Evolutionary conservation across 2,329 filamentous ascomycete species (phyloP).

Genomic region (Alternaria sp.): DNA sequence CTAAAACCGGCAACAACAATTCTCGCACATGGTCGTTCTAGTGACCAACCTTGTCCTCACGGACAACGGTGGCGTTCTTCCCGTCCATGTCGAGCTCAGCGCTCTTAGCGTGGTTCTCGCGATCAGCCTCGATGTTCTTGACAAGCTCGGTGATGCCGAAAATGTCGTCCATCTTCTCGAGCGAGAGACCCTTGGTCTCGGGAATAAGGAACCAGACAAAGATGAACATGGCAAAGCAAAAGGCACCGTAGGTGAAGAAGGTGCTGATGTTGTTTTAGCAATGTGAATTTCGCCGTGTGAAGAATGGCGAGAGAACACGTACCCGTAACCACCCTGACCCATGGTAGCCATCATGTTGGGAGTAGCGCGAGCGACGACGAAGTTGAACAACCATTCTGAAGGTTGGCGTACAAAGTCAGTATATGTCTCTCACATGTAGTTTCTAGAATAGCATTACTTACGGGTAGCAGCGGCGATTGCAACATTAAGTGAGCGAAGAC

Average conservation of each 20-base stretch:
- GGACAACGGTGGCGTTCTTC: slow-evolving; percentile 32
- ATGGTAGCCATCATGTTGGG: slow-evolving; percentile 71
- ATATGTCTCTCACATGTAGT: not conserved
- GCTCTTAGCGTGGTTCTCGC: slow-evolving; percentile 34
- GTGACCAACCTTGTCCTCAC: slow-evolving; percentile 40
- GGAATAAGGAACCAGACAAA: slow-evolving; percentile 75
- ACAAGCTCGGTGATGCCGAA: slow-evolving; percentile 67
- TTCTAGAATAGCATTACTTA: not conserved
- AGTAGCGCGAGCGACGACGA: slow-evolving; percentile 72
- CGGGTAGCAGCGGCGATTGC: slow-evolving; percentile 66
- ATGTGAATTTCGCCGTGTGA: slow-evolving; percentile 50
- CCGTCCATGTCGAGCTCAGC: slow-evolving; percentile 43
- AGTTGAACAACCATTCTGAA: slow-evolving; percentile 78
- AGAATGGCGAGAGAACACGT: slow-evolving; percentile 34
- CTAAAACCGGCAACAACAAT: slow-evolving; percentile 1
- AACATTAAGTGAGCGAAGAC: slow-evolving; percentile 72
- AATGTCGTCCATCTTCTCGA: slow-evolving; percentile 73
- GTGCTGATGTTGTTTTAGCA: slow-evolving; percentile 56
- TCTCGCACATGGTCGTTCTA: slow-evolving; percentile 3
- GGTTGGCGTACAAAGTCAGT: not conserved
- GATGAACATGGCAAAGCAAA: slow-evolving; percentile 70
- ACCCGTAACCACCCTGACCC: slow-evolving; percentile 59
- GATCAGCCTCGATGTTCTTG: slow-evolving; percentile 46
- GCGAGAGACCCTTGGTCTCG: slow-evolving; percentile 71
- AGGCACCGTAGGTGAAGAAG: slow-evolving; percentile 73